Conservation (phyloP, 1,139 yeast genomes). For the Blastobotrys indianensis region DNA sequence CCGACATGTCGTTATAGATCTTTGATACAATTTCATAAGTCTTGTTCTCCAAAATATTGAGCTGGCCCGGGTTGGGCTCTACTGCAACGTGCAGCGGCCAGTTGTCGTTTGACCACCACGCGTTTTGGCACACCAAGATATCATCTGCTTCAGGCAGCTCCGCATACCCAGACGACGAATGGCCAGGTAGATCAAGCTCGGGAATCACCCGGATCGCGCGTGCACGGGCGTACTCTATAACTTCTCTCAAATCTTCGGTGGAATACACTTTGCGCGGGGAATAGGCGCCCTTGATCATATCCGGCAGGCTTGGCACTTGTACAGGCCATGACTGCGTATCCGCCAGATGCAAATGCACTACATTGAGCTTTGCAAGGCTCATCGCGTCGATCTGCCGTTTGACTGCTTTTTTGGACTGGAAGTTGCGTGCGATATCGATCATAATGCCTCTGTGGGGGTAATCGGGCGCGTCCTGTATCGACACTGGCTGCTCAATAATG, state of each 20-base stretch:
- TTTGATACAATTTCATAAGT: conserved; percentile 37
- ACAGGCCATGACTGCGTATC: conserved; percentile 48
- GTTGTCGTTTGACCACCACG: conserved; percentile 30
- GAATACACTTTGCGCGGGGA: conserved; percentile 36
- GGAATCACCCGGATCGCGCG: conserved; percentile 45
- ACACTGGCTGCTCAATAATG: conserved; percentile 35
- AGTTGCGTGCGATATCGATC: conserved; percentile 44
- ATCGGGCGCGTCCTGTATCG: conserved; percentile 38
- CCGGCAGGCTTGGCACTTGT: conserved; percentile 36
- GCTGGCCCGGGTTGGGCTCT: conserved; percentile 44
- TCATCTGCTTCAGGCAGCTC: conserved; percentile 32
- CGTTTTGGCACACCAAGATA: conserved; percentile 36
- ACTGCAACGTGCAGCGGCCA: conserved; percentile 35
- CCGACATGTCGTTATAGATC: conserved; percentile 37
- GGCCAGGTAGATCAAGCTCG: conserved; percentile 49
- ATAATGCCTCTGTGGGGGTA: conserved; percentile 43
- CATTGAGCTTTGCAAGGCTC: conserved; percentile 41
- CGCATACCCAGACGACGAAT: conserved; percentile 45
- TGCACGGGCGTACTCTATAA: conserved; percentile 37
- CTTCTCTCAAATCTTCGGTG: conserved; percentile 31
- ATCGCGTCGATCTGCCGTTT: conserved; percentile 41
- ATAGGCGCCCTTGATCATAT: conserved; percentile 42
- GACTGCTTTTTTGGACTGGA: conserved; percentile 32
- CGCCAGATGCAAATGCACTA: conserved; percentile 43
- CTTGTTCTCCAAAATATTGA: conserved; percentile 37